Percentiles rank a stretch among this genome's conserved stretches.
These are phyloP conservation scores for Hyaloscypha hepaticicola DNA, from an alignment of 495 filamentous ascomycete species.

Conservation along the genomic window DNA sequence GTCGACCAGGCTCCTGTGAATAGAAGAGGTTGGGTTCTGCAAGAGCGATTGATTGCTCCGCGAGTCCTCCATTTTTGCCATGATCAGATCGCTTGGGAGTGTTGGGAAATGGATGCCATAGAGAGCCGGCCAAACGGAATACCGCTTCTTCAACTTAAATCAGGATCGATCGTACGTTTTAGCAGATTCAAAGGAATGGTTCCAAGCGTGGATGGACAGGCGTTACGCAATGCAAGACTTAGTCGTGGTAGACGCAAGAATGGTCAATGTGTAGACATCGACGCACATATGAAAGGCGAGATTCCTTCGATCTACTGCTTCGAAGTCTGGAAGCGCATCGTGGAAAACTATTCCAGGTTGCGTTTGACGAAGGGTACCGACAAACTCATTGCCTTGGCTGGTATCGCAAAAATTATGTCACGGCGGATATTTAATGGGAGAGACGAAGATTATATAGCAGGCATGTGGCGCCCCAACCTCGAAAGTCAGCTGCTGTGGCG, in stretches of 20 bases:
- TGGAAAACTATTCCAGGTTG: no score
- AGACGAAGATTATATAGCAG: conserved; percentile 7
- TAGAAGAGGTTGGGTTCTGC: conserved; percentile 36
- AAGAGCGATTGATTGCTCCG: conserved; percentile 36
- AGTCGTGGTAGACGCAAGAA: conserved; percentile 10
- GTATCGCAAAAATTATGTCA: no score
- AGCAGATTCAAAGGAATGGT: conserved; percentile 6
- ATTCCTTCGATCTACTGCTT: conserved; percentile 13
- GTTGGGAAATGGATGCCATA: conserved; percentile 22
- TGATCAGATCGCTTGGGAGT: conserved; percentile 37
- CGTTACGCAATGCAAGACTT: conserved; percentile 6
- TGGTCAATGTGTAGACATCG: conserved; percentile 2
- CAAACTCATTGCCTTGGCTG: conserved; percentile 26
- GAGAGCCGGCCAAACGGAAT: no score
- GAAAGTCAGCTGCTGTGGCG: no score
- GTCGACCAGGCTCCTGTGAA: conserved; percentile 21
- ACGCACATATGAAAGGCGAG: not conserved
- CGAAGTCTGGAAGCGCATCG: no score
- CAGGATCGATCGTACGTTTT: no score
- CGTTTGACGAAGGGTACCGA: conserved; percentile 20
- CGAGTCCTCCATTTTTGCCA: conserved; percentile 33
- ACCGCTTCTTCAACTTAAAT: no score
- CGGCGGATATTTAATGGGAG: conserved; percentile 6
- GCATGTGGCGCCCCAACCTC: no score
- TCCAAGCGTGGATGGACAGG: conserved; percentile 4